Base-by-base conservation (phyloP, 192 early-diverging fungal species). In the Umbelopsis isabellina region DNA sequence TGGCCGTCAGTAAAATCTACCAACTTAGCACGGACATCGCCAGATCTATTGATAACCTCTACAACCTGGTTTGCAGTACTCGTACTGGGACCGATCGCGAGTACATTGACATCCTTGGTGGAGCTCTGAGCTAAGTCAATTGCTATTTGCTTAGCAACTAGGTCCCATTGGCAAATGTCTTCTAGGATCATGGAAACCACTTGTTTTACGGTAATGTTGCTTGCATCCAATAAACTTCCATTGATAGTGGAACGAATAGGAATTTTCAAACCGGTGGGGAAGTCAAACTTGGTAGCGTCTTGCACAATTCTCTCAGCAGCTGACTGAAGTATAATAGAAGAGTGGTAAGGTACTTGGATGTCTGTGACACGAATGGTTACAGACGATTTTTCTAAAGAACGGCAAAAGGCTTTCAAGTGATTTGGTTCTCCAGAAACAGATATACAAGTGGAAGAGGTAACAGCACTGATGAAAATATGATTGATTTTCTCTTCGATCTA, bases 181-280 rank as follows among this genome's bases (percentile, higher is more conserved):
- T 48, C 46, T 48, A 48, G 46, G 46, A 48, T 48, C 46, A 48
- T 48, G 46, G 46, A 48, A 48, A 48, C 46, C 46, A 48, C 46
- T 48, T 48, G 46, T 2, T 48, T 48, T 48, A 48, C 4, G 46
- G 46, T 48, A 48, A 48, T 48, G 46, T 48, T 48, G 18, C 18
- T 1, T 48, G 11, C 46, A 48, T 48, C 1, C 46, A 48, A 48
- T 4, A 48, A 48, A 4, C 46, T 48, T 48, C 46, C 46, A 48
- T 48, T 48, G 46, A 48, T 4, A 48, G 46, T 48, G 4, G 46
- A 48, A 48, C 46, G 46, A 4, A 48, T 48, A 48, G 46, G 46
- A 48, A 48, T 48, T 4, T 48, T 48, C 46, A 48, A 48, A 11
- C 46, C 46, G 4, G 46, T 48, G 46, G 46, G 46, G 46, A 48